These are phyloP conservation scores for Metschnikowia borealis DNA, from an alignment of 805 yeast species.

Conservation along the genomic window DNA sequence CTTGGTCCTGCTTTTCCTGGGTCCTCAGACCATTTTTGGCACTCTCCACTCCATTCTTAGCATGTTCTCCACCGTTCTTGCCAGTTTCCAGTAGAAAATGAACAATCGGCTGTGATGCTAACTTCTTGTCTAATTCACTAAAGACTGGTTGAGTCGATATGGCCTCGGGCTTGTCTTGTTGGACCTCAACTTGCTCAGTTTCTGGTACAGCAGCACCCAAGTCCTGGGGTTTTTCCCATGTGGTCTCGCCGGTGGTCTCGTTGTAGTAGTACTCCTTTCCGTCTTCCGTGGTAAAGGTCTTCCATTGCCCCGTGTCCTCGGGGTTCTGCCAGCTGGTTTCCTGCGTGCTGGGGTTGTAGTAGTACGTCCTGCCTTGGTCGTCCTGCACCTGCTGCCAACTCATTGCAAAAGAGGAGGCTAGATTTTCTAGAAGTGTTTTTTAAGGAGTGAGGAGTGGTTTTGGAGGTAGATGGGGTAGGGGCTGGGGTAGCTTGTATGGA, in stretches of 20 bases:
- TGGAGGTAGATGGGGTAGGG: not conserved
- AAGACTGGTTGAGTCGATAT: not conserved
- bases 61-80: not conserved
- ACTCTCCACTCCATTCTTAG: not conserved
- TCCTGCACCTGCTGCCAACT: conserved; percentile 65
- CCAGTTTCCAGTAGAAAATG: not conserved
- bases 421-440: no score
- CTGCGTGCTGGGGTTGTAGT: conserved; percentile 60
- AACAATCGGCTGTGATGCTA: not conserved
- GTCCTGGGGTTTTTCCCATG: conserved; percentile 75
- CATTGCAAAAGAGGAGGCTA: conserved; percentile 6
- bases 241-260: conserved; percentile 56
- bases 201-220: conserved; percentile 19
- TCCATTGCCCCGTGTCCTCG: conserved; percentile 27
- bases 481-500: no score
- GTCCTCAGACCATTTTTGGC: not conserved
- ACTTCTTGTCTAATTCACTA: not conserved
- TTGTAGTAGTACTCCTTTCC: conserved; percentile 69
- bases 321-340: conserved; percentile 85
- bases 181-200: not conserved
- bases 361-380: conserved; percentile 66
- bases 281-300: conserved; percentile 49
- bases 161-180: not conserved
- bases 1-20: conserved; percentile 5
- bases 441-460: not conserved